These are phyloP conservation scores for Viridothelium virens DNA, from an alignment of 495 filamentous ascomycete genomes.

Conservation along the genomic window DNA sequence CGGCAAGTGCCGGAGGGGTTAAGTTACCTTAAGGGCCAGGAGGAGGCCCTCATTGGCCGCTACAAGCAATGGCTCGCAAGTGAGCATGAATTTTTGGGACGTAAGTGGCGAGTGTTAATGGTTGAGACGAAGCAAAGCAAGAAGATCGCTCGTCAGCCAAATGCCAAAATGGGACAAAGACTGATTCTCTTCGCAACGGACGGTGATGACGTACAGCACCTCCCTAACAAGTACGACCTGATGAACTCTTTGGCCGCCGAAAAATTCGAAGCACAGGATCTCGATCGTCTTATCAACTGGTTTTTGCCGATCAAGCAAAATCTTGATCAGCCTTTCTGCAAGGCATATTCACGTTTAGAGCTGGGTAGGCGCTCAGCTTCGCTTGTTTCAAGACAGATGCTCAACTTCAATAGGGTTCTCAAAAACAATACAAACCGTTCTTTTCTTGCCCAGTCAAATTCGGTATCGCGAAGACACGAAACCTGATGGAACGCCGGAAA, in stretches of 20 bases:
- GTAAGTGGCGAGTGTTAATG: constrained; percentile 30
- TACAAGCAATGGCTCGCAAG: constrained; percentile 23
- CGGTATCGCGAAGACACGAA: constrained; percentile 20
- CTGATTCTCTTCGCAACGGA: constrained; percentile 26
- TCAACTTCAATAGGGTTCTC: constrained; percentile 22
- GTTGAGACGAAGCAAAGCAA: constrained; percentile 25
- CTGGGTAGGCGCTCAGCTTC: constrained; percentile 13
- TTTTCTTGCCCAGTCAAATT: constrained; percentile 28
- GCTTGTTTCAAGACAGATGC: background rate
- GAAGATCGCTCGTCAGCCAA: constrained; percentile 11
- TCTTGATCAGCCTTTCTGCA: constrained; percentile 27
- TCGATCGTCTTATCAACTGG: constrained; percentile 27
- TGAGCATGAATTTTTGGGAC: constrained; percentile 29
- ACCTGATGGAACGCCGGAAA: constrained; percentile 27
- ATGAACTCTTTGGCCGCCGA: background rate
- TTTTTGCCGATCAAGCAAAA: constrained; percentile 31
- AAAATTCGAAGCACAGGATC: constrained; percentile 8
- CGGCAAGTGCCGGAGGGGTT: constrained; percentile 1
- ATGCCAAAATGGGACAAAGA: constrained; percentile 12
- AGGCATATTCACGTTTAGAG: constrained; percentile 34
- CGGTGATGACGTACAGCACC: constrained; percentile 5
- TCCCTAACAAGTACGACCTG: constrained; percentile 18
- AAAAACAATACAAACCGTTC: constrained; percentile 22
- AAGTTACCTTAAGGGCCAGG: constrained; percentile 16
- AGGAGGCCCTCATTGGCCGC: constrained; percentile 15